These are phyloP conservation scores for Yarrowia keelungensis DNA, from an alignment of 805 yeast genomes.

Conservation along the genomic window DNA sequence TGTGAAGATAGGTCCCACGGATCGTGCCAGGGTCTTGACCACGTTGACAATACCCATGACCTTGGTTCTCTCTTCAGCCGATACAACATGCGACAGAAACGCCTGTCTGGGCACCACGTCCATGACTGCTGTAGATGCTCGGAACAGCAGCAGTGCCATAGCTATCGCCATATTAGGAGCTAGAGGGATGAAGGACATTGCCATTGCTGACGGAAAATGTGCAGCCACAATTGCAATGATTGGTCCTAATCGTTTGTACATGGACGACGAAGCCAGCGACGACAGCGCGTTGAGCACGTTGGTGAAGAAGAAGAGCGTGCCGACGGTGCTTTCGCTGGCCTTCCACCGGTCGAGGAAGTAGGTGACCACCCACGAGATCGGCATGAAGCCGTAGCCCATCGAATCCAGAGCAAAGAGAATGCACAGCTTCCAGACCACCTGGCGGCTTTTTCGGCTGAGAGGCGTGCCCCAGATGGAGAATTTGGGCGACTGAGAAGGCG, in stretches of 20 bases:
- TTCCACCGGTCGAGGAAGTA: conserved; percentile 68
- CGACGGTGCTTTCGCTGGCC: conserved; percentile 63
- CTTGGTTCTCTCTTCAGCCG: conserved; percentile 67
- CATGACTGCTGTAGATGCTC: conserved; percentile 75
- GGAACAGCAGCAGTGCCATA: conserved; percentile 58
- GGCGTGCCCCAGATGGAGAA: conserved; percentile 38
- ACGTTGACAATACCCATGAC: conserved; percentile 88
- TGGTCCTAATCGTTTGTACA: conserved; percentile 76
- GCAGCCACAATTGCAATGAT: conserved; percentile 74
- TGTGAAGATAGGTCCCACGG: conserved; percentile 80
- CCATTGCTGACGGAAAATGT: conserved; percentile 78
- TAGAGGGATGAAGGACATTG: conserved; percentile 62
- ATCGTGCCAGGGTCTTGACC: conserved; percentile 83
- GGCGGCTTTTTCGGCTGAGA: conserved; percentile 44
- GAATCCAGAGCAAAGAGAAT: conserved; percentile 78
- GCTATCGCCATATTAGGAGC: conserved; percentile 56
- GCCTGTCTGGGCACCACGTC: conserved; percentile 93
- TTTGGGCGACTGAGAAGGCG: neutral
- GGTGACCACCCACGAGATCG: conserved; percentile 86
- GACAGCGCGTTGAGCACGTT: conserved; percentile 70
- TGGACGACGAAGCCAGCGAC: conserved; percentile 75
- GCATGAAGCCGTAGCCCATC: conserved; percentile 87
- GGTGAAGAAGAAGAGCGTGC: conserved; percentile 67
- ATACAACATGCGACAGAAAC: conserved; percentile 70
- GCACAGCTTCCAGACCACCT: conserved; percentile 41